Evolutionary conservation across 306 rosid genomes (phyloP), one percentile per base, ranked within the genome.

Genomic region (Oxytropis ochrocephala): DNA sequence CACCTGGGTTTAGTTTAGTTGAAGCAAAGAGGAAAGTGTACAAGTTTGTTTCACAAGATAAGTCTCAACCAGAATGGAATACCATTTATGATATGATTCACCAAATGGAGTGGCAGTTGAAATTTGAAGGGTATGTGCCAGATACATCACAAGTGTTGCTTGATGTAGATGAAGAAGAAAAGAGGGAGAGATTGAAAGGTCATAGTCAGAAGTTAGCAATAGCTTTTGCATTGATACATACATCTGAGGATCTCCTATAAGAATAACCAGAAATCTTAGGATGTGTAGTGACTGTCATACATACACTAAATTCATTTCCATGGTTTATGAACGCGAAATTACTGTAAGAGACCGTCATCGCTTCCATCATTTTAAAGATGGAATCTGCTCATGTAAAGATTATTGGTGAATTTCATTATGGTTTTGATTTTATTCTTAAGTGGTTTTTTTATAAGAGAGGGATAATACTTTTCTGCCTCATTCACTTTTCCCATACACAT

Each of bases 81-180:
- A 65, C 57, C 36, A 63, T 89, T 36, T 74, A 86, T 4, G 83
- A 86, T 52, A 88, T 88, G 96, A 85, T 92, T 77, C 93, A 89
- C 85, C 96, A 92, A 78, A 92, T 92, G 95, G 96, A 92, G 80
- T 92, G 96, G 98, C 96, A 92, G 74, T 51, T 89, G 87, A 88
- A 87, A 74, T 92, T 92, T 11, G 96, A 92, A 77, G 95, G 95
- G 67, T 89, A 92, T 75, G 39, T 33, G 18, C 73, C 96, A 39
- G 96, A 88, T 65, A 92, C 89, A 33, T 80, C 95, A 13, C 95
- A 87, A 21, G 88, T 92, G 35, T 77, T 87, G 78, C 84, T 81
- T 47, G 83, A 90, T 75, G 91, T 81, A 21, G 88, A 87, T 59
- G 95, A 89, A 67, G 92, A 92, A 43, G 96, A 88, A 76, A 92